Evolutionary conservation across 805 yeast species (phyloP), one percentile per base, ranked within the genome.

Genomic region (Debaryomyces tyrocola): DNA sequence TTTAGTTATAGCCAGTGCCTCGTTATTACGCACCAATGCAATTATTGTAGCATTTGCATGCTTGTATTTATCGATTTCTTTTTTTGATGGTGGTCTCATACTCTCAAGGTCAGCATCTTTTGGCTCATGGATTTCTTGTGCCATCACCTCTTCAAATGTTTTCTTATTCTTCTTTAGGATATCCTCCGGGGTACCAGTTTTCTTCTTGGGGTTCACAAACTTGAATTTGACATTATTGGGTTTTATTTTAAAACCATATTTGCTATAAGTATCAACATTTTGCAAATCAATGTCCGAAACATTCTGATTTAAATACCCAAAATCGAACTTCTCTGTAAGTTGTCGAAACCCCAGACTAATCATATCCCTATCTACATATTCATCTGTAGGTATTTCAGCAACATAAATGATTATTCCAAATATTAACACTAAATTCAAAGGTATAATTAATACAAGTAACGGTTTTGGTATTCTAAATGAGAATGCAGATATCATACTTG

Each of bases 41-140:
- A 86, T 58, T 41, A 89, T 74, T 0, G 96, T 86, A 2, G 96
- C 96, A 57, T 83, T 87, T 6, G 85, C 91, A n/a, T 69, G 63
- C 20, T 67, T 52, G 51, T 69, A 72, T 3, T 35, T 40, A 27
- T 46, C 55, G 11, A 55, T 35, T 17, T 64, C 65, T 6, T 51
- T 56, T 18, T 39, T 20, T 10, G 20, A 9, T 0, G 64, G 64
- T 5, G 69, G 70, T 33, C 70, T 54, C 35, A 66, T 57, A 4
- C 53, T 33, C 21, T 56, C 61, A 3, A 70, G 50, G 46, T 69
- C 62, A 44, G 56, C 60, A 44, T 70, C 75, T 43, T 59, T 74
- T 1, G 88, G 88, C 54, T 80, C 84, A 21, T 45, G 39, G 20
- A 83, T 75, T 14, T 63, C 62, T 33, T 56, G 47, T 2, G 53